These are phyloP conservation scores for Tubosaeta sp. DNA, from an alignment of 768 basidiomycete genomes.

Conservation along the genomic window DNA sequence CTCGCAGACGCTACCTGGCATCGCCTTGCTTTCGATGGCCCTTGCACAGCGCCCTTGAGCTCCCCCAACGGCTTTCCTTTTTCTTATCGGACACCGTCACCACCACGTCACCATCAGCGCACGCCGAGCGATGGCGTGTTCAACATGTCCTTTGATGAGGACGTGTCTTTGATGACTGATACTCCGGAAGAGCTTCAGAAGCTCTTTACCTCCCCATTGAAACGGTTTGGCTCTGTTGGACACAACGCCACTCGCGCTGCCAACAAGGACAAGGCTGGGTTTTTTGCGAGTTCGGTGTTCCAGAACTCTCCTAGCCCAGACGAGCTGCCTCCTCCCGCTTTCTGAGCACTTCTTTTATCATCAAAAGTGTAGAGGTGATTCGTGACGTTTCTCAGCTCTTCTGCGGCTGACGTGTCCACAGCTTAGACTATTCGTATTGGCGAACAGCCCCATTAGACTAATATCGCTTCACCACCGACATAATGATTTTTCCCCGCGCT, in stretches of 20 bases:
- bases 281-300: slow-evolving; percentile 78
- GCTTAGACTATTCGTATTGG: slow-evolving; percentile 38
- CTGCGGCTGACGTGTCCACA: slow-evolving; percentile 8
- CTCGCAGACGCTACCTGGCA: slow-evolving; percentile 29
- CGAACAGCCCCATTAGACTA: slow-evolving; percentile 34
- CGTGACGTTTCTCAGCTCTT: neutral
- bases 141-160: slow-evolving; percentile 71
- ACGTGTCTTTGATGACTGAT: slow-evolving; percentile 40
- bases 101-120: slow-evolving; percentile 43
- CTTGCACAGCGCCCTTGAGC: slow-evolving; percentile 50
- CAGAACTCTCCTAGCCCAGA: slow-evolving; percentile 86
- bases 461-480: slow-evolving; percentile 32
- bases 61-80: slow-evolving; percentile 40
- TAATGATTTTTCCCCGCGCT: slow-evolving; percentile 21
- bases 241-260: slow-evolving; percentile 20
- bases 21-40: slow-evolving; percentile 36
- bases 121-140: slow-evolving; percentile 75
- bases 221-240: slow-evolving; percentile 29
- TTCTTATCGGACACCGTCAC: slow-evolving; percentile 32
- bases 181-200: slow-evolving; percentile 36
- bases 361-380: slow-evolving; percentile 40
- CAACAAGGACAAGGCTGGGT: slow-evolving; percentile 40
- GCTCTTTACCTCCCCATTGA: slow-evolving; percentile 30
- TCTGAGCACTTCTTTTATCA: slow-evolving; percentile 37
- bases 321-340: slow-evolving; percentile 67